phyloP scores from a whole-genome alignment of 768 basidiomycete species.

The Strobilomyces confusus region DNA sequence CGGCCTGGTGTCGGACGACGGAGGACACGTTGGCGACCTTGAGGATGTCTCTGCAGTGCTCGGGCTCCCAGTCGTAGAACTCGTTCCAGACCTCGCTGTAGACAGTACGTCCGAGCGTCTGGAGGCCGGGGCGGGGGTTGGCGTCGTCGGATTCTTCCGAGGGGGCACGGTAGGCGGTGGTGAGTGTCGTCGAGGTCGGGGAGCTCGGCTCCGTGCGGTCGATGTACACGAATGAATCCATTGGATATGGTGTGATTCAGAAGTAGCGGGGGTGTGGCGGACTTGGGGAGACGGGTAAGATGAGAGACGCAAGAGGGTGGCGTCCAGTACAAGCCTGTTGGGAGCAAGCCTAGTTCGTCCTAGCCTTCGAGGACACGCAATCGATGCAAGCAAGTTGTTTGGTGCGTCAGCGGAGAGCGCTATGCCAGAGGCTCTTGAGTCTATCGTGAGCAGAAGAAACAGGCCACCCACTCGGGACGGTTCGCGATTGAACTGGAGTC shows the following conservation, averaged over 20 bases:
- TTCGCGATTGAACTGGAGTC: too few relatives aligned
- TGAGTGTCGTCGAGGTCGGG: constrained; percentile 2
- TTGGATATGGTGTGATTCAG: background rate
- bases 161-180: background rate
- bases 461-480: too few relatives aligned
- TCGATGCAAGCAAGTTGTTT: background rate
- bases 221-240: constrained; percentile 19
- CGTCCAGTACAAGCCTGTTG: background rate
- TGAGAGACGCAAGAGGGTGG: background rate
- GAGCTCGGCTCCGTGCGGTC: constrained; percentile 24
- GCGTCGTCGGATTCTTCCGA: background rate
- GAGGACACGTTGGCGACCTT: constrained; percentile 9
- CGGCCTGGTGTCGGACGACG: constrained; percentile 8
- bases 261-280: background rate
- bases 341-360: background rate
- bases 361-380: background rate
- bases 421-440: background rate
- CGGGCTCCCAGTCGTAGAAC: constrained; percentile 45
- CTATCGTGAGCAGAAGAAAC: background rate
- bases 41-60: constrained; percentile 27
- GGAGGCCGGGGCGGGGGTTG: background rate
- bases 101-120: constrained; percentile 23
- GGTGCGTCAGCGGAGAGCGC: too few relatives aligned
- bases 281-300: background rate
- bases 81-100: constrained; percentile 41